phyloP scores from a whole-genome alignment of 1,284 basidiomycete genomes.

The Tremellales sp. region DNA sequence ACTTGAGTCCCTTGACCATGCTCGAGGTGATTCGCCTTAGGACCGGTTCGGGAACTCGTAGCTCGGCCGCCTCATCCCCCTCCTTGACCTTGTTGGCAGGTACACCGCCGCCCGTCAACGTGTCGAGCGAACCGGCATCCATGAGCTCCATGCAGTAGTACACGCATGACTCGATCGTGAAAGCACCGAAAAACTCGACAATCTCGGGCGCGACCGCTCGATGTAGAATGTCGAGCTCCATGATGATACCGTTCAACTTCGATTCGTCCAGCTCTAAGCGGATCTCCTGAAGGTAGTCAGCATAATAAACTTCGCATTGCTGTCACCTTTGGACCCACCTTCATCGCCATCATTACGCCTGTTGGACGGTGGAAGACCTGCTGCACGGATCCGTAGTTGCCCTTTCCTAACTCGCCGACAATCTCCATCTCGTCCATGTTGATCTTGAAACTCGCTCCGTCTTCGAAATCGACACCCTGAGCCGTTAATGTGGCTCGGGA shows the following conservation, averaged over 20 bases:
- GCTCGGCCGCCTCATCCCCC: constrained; percentile 47
- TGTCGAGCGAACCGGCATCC: constrained; percentile 93
- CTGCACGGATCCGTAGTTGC: constrained; percentile 97
- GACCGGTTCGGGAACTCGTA: constrained; percentile 70
- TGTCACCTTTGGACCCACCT: constrained; percentile 56
- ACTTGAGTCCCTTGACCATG: constrained; percentile 88
- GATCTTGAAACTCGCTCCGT: constrained; percentile 87
- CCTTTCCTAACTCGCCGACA: constrained; percentile 86
- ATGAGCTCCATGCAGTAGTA: constrained; percentile 99
- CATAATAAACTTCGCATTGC: not conserved
- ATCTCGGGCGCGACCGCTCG: constrained; percentile 86
- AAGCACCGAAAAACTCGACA: constrained; percentile 97
- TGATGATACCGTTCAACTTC: constrained; percentile 93
- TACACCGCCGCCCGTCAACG: constrained; percentile 59
- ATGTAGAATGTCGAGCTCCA: constrained; percentile 97
- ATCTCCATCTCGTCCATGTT: constrained; percentile 94
- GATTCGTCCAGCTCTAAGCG: constrained; percentile 93
- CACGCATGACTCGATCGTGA: constrained; percentile 97
- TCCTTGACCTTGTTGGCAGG: constrained; percentile 22
- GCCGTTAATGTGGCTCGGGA: constrained; percentile 92
- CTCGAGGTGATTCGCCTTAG: constrained; percentile 75
- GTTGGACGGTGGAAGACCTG: constrained; percentile 91
- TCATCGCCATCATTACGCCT: constrained; percentile 97
- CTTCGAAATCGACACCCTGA: constrained; percentile 89
- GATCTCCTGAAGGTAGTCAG: constrained; percentile 70